phyloP scores from a whole-genome alignment of 768 basidiomycete genomes.

The Tylopilus felleus region DNA sequence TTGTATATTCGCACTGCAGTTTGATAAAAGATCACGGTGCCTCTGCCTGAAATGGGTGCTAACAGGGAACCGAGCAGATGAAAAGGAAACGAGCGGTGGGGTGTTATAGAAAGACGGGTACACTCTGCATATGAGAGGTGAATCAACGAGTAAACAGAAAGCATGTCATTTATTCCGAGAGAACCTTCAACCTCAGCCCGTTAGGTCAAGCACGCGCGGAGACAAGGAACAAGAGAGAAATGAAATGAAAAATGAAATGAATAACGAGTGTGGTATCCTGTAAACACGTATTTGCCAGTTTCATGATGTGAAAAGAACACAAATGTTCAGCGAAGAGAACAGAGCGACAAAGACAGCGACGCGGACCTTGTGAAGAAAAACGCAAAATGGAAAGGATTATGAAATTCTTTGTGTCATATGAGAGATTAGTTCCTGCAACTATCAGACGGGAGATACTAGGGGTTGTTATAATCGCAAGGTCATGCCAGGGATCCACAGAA shows the following conservation, averaged over 20 bases:
- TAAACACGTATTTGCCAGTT: not conserved
- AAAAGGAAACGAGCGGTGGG: not conserved
- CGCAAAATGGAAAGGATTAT: slow-evolving; percentile 14
- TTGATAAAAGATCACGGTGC: not conserved
- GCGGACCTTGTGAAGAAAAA: not conserved
- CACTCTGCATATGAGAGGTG: not conserved
- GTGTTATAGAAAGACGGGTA: not conserved
- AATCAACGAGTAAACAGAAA: not conserved
- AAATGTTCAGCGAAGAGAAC: not conserved
- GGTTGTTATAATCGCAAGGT: slow-evolving; percentile 10
- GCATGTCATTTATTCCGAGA: not conserved
- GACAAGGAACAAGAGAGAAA: too few species aligned
- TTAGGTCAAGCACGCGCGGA: not conserved
- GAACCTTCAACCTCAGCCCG: not conserved
- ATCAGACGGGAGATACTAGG: slow-evolving; percentile 12
- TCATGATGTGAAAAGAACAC: not conserved
- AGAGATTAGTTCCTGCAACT: slow-evolving; percentile 23
- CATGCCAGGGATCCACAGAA: slow-evolving; percentile 10
- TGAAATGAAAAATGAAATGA: not conserved
- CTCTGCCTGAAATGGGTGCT: not conserved
- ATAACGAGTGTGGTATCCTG: slow-evolving; percentile 23
- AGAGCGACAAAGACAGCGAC: not conserved
- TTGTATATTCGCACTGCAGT: not conserved
- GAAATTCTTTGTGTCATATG: slow-evolving; percentile 17
- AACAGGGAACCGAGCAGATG: not conserved